Conservation (phyloP, 306 rosid species). For the Inga oerstediana region DNA sequence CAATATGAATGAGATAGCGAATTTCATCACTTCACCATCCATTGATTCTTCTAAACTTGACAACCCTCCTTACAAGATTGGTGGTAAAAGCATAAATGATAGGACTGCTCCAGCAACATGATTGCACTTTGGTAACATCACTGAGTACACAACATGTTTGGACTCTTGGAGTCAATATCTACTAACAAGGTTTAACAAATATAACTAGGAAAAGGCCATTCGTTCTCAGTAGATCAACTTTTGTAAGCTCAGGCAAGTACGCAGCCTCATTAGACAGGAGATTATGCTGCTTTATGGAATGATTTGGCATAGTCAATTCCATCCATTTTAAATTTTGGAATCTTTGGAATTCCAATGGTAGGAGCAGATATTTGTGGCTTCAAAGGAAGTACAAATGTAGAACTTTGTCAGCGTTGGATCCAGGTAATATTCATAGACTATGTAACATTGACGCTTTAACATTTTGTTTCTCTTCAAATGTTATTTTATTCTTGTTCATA, state of each 20-base stretch:
- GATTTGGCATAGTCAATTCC: conserved; percentile 82
- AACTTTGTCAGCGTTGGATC: conserved; percentile 89
- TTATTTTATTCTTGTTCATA: background rate
- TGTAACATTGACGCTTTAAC: background rate
- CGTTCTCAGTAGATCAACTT: conserved; percentile 79
- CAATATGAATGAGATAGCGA: conserved; percentile 85
- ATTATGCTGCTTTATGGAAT: conserved; percentile 76
- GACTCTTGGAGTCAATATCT: conserved; percentile 63
- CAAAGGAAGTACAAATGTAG: conserved; percentile 64
- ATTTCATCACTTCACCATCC: conserved; percentile 61
- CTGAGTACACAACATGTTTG: conserved; percentile 82
- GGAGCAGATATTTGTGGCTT: conserved; percentile 96
- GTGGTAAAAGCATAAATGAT: conserved; percentile 48
- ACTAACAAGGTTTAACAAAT: conserved; percentile 58
- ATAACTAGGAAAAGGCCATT: conserved; percentile 86
- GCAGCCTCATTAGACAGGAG: conserved; percentile 96
- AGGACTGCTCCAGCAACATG: conserved; percentile 65
- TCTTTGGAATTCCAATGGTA: conserved; percentile 91
- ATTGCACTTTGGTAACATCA: conserved; percentile 61
- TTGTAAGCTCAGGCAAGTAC: conserved; percentile 85
- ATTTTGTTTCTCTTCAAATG: background rate
- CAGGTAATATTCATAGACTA: conserved; percentile 56
- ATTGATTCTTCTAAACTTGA: conserved; percentile 60
- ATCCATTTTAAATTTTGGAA: conserved; percentile 66
- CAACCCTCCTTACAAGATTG: conserved; percentile 79